Evolutionary conservation across 2,329 filamentous ascomycete species (phyloP).

Genomic region (Ophiostoma montium): DNA sequence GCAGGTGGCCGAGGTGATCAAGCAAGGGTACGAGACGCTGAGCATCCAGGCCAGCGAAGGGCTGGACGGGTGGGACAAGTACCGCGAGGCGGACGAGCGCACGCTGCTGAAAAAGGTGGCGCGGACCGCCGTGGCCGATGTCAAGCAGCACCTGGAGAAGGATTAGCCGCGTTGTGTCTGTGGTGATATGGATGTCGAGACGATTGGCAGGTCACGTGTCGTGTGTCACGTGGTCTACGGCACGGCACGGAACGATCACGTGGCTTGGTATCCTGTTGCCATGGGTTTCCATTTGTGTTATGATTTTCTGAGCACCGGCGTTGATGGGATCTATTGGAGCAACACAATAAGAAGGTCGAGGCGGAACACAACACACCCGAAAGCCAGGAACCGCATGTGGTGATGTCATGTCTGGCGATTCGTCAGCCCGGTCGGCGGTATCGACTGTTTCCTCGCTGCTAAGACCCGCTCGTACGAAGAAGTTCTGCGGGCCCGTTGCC

Average conservation of each 20-base stretch:
- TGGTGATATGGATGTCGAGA: too few species aligned
- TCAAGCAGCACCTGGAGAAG: slow-evolving; percentile 15
- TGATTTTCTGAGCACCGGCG: too few species aligned
- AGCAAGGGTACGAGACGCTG: slow-evolving; percentile 89
- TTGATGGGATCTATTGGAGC: too few species aligned
- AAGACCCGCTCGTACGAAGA: background rate
- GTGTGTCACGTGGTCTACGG: too few species aligned
- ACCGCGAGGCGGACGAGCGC: slow-evolving; percentile 76
- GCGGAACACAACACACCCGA: too few species aligned
- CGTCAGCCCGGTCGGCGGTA: too few species aligned
- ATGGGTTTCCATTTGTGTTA: too few species aligned
- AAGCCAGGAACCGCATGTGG: too few species aligned
- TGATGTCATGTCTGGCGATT: background rate
- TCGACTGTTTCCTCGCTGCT: background rate
- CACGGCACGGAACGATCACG: too few species aligned
- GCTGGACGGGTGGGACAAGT: slow-evolving; percentile 72
- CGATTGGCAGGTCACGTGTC: too few species aligned
- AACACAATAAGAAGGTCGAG: too few species aligned
- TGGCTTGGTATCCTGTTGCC: too few species aligned
- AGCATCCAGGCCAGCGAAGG: slow-evolving; percentile 83
- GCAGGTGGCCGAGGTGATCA: slow-evolving; percentile 83
- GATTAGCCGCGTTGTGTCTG: background rate
- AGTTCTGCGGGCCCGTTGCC: slow-evolving; percentile 13
- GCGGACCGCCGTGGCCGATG: slow-evolving; percentile 55
- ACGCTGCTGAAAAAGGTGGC: slow-evolving; percentile 76